These are phyloP conservation scores for Neurospora discreta DNA, from an alignment of 495 filamentous ascomycete genomes.

Conservation along the genomic window DNA sequence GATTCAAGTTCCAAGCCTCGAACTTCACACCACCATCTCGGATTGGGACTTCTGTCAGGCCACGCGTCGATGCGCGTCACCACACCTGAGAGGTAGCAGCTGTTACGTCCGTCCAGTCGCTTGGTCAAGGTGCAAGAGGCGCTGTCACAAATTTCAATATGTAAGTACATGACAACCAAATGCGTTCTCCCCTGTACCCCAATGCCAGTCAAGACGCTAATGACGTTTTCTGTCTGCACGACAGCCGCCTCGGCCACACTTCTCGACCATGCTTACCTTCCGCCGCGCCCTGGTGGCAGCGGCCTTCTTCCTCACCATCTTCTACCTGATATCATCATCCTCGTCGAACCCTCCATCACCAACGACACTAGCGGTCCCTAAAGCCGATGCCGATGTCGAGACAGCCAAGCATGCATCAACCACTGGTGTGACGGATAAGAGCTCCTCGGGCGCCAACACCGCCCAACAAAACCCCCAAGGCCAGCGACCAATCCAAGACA, in stretches of 20 bases:
- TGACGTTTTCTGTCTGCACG: conserved; percentile 1
- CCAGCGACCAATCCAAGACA: conserved; percentile 40
- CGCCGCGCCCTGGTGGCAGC: conserved; percentile 61
- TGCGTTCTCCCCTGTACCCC: background rate
- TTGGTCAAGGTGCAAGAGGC: background rate
- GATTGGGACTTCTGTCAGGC: background rate
- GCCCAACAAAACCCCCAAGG: conserved; percentile 11
- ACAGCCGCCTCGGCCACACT: conserved; percentile 2
- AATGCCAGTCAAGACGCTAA: background rate
- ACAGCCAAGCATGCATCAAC: conserved; percentile 14
- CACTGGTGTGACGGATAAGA: conserved; percentile 7
- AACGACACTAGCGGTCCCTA: conserved; percentile 17
- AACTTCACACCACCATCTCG: background rate
- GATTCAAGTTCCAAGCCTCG: background rate
- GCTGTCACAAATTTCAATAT: background rate
- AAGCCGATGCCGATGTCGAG: conserved; percentile 8
- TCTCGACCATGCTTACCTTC: conserved; percentile 47
- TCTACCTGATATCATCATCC: conserved; percentile 58
- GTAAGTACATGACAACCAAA: background rate
- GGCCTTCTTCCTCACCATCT: conserved; percentile 52
- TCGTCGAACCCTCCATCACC: background rate
- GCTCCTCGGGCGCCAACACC: conserved; percentile 11
- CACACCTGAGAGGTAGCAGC: background rate
- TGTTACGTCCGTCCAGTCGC: background rate
- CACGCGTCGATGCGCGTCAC: background rate